Evolutionary conservation across 73 alveolate species (phyloP).

Genomic region (Uronychia setigera): DNA sequence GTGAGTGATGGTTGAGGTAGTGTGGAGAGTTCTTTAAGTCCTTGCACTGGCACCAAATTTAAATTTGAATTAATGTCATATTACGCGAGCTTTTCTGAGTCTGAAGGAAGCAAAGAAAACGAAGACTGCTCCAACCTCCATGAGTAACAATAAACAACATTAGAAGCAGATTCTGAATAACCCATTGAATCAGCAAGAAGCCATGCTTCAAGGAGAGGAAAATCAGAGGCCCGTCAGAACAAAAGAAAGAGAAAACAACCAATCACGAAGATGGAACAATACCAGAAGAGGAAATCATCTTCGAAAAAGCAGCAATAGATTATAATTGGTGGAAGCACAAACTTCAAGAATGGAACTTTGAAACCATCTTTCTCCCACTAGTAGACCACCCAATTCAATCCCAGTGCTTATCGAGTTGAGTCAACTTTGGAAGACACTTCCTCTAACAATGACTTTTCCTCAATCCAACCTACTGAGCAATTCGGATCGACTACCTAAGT

Average conservation of each 20-base stretch:
- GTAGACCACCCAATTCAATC: background rate
- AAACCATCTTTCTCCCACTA: no score
- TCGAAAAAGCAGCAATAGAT: no score
- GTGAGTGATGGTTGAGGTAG: constrained; percentile 4
- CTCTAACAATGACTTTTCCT: background rate
- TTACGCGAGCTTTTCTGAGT: background rate
- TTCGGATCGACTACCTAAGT: background rate
- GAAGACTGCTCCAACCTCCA: background rate
- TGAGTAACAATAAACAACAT: background rate
- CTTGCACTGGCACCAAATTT: background rate
- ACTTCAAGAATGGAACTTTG: no score
- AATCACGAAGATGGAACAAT: background rate
- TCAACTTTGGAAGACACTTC: background rate
- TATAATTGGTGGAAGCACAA: no score
- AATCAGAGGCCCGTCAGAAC: background rate
- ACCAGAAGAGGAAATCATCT: background rate
- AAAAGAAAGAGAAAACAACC: background rate
- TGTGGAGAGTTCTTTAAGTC: background rate
- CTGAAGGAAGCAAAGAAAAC: background rate
- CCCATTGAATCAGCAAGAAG: background rate
- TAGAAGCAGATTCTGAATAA: background rate
- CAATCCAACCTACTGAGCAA: background rate
- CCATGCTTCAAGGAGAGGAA: background rate
- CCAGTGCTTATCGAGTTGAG: background rate
- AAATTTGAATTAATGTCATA: background rate